Percentiles rank a stretch among this genome's conserved stretches.
phyloP scores from a whole-genome alignment of 2,329 filamentous ascomycete genomes.

The Botrytis elliptica region DNA sequence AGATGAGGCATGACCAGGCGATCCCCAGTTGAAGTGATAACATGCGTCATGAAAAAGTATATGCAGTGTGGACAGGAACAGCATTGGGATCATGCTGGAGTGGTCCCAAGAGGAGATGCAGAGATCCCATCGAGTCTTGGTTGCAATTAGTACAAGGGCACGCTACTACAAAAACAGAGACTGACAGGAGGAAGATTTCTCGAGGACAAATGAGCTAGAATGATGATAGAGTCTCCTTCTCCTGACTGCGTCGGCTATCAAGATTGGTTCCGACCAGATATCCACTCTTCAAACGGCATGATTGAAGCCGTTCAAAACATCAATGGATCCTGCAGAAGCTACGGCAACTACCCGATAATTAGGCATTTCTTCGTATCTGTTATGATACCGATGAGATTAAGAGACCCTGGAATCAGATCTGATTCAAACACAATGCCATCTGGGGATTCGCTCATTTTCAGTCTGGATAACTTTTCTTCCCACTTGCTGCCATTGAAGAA shows the following conservation, averaged over 20 bases:
- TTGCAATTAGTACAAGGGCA: no score
- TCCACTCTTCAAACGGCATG: not conserved
- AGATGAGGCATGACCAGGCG: not conserved
- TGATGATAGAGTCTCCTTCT: not conserved
- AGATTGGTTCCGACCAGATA: not conserved
- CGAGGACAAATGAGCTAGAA: not conserved
- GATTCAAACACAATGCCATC: not conserved
- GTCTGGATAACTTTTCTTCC: not conserved
- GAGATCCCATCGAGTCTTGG: not conserved
- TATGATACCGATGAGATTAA: not conserved
- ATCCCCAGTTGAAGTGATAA: not conserved
- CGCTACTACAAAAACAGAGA: not conserved
- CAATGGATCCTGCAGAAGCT: not conserved
- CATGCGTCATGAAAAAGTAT: not conserved
- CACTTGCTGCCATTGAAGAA: not conserved
- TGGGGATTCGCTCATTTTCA: not conserved
- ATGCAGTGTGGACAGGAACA: not conserved
- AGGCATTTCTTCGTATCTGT: constrained; percentile 6
- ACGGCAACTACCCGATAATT: not conserved
- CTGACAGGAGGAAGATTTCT: not conserved
- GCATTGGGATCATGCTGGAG: not conserved
- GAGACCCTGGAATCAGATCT: not conserved
- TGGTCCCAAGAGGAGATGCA: not conserved
- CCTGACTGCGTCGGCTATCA: not conserved
- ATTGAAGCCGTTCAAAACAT: not conserved